These are phyloP conservation scores for Onygena corvina DNA, from an alignment of 2,329 filamentous ascomycete genomes.

Conservation along the genomic window DNA sequence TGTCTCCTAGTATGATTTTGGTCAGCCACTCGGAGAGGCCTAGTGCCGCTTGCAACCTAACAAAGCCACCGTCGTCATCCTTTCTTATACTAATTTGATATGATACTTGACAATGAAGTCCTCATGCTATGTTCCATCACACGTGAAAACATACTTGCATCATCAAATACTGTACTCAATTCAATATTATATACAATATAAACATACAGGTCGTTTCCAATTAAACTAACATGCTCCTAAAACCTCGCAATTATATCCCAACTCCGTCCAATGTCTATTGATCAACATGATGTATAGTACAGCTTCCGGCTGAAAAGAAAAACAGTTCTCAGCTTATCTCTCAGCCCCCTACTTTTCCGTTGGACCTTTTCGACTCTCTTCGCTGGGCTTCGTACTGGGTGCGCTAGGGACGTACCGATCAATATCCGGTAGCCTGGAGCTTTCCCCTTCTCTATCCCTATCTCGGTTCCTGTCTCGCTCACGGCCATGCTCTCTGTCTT, in stretches of 20 bases:
- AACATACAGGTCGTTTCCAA: neutral
- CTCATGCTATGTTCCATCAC: too few relatives aligned
- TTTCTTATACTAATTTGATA: too few relatives aligned
- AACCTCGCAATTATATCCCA: neutral
- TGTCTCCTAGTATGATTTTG: neutral
- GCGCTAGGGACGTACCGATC: conserved; percentile 37
- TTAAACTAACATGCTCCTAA: neutral
- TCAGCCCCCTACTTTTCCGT: conserved; percentile 16
- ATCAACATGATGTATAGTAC: neutral
- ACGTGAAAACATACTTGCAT: too few relatives aligned
- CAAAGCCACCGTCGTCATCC: too few relatives aligned
- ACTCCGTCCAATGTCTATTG: neutral
- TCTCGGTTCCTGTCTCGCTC: conserved; percentile 17
- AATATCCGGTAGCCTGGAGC: conserved; percentile 28
- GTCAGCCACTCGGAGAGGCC: neutral
- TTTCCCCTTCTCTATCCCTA: conserved; percentile 14
- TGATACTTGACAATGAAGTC: too few relatives aligned
- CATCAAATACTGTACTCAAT: too few relatives aligned
- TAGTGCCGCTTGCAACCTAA: too few relatives aligned
- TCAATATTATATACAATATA: too few relatives aligned
- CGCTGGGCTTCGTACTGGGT: conserved; percentile 7
- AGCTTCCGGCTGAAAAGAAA: neutral
- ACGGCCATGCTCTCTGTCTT: conserved; percentile 19
- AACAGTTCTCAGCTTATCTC: conserved; percentile 20
- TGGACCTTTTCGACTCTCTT: conserved; percentile 14